Conservation (phyloP, 139 green algal species). For the Coccomyxa sp. region DNA sequence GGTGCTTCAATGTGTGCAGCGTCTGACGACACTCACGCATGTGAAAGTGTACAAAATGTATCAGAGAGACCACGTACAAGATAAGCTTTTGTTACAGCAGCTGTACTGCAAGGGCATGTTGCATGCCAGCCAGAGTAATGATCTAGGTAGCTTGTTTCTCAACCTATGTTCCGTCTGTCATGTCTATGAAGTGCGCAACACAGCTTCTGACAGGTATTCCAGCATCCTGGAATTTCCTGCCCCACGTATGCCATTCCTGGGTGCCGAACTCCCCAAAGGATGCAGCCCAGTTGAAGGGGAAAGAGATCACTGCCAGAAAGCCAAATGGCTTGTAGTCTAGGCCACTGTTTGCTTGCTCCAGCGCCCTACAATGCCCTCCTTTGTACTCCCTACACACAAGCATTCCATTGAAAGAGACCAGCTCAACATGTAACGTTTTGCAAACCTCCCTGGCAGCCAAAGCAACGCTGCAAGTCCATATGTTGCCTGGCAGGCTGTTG, state of each 20-base stretch:
- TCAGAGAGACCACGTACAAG: too few relatives aligned
- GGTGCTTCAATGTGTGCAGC: too few relatives aligned
- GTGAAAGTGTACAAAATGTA: too few relatives aligned
- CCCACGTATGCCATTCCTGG: constrained; percentile 6
- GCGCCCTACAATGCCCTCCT: background rate
- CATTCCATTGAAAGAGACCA: background rate
- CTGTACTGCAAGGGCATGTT: too few relatives aligned
- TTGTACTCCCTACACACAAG: constrained; percentile 23
- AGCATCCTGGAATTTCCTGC: background rate
- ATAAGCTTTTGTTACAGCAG: too few relatives aligned
- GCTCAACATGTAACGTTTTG: background rate
- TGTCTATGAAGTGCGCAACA: constrained; percentile 4
- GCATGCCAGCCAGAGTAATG: too few relatives aligned
- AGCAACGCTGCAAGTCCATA: background rate
- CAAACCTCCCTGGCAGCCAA: background rate
- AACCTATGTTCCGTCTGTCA: too few relatives aligned
- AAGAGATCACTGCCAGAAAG: constrained; percentile 28
- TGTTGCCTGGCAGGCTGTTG: background rate
- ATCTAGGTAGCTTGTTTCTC: too few relatives aligned
- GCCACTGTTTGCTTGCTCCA: background rate
- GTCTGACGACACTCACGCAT: too few relatives aligned
- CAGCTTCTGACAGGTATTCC: constrained; percentile 5
- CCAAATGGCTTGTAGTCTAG: constrained; percentile 22
- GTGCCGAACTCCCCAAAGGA: constrained; percentile 38
- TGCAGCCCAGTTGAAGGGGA: constrained; percentile 33